Evolutionary conservation across 352 stramenopile genomes (phyloP), one percentile per base, ranked within the genome.

Genomic region (Pythium dissotocum): DNA sequence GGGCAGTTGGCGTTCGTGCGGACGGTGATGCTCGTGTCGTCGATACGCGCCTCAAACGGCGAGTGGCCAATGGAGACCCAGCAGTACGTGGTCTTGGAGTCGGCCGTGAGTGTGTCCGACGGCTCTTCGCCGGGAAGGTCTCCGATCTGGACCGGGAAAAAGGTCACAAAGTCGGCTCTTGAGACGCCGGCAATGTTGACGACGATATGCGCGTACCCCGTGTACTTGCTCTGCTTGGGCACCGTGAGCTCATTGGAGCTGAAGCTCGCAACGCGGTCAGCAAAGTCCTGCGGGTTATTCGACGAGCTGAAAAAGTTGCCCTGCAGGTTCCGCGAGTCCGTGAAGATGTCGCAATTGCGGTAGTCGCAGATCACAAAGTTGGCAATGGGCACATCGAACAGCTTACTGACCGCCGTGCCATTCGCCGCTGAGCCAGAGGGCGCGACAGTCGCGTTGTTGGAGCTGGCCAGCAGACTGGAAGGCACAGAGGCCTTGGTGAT

Each of bases 291-390:
- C 5, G 85, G 82, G 61, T 91, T 89, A 71, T 92, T 92, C 56
- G 62, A 79, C 26, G 83, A 89, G 52, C 67, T n/a, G 67, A 81
- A 92, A 65, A 79, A 85, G 40, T 78, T 88, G 35, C 82, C 77
- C 21, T 30, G 10, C 18, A 36, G 10, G 28, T 33, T 61, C 26
- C 64, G 51, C 4, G 72, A 18, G 35, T 76, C 70, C 9, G 78
- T 80, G 68, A 94, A 94, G 57, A 88, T 61, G 61, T 92, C 73
- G 68, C 85, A 94, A 32, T 76, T 86, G 48, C 82, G 75, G 75
- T 80, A 94, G 65, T 94, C 85, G 67, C 85, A 94, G 52, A 94
- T 83, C 54, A 89, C 83, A 33, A 94, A 79, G 42, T 92, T 86
- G 61, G 85, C 78, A 21, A 91, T 72, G 1, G 85, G 69, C 30